Evolutionary conservation across 2,329 filamentous ascomycete genomes (phyloP), one percentile per base, ranked within the genome.

Genomic region (Corynespora cassiicola): DNA sequence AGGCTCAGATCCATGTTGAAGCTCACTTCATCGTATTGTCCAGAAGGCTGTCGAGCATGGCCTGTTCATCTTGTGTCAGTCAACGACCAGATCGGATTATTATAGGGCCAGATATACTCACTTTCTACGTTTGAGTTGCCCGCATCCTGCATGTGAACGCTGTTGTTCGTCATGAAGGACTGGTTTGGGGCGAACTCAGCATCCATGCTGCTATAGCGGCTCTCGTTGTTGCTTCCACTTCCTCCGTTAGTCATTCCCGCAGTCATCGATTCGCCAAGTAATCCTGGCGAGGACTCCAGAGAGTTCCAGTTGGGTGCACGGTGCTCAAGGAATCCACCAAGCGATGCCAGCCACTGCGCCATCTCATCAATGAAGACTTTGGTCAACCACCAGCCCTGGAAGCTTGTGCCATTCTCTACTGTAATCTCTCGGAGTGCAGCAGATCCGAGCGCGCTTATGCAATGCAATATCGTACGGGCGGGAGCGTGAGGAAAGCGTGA

Each of bases 331-430:
- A 96, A 96, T 0, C 92, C 92, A 33, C 91, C 92, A 56, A 91
- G 85, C 58, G 95, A 90, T 1, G 89, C 90, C 52, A 96, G 76
- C 79, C 95, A 96, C 40, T 87, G 79, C 32, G 90, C 83, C 88
- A 95, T 95, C 71, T 97, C 92, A 60, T 96, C 91, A 35, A 96
- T 81, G 78, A 92, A 97, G 41, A 92, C 91, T 66, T 96, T 96
- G 3, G 90, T 90, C 41, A 96, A 88, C 88, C 88, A 94, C 90
- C 90, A 95, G 5, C 87, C 85, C n/a, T 88, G 86, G 60, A 92
- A 95, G 59, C 87, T 91, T 61, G 85, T 83, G 12, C 86, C 87
- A 50, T 87, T 85, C 25, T 82, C 78, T 33, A 94, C 84, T 1
- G 88, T 94, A 40, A 95, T 80, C 56, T 95, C 90, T 37, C 89